Conservation (phyloP, 2,329 filamentous ascomycete species). For the Colletotrichum cereale region DNA sequence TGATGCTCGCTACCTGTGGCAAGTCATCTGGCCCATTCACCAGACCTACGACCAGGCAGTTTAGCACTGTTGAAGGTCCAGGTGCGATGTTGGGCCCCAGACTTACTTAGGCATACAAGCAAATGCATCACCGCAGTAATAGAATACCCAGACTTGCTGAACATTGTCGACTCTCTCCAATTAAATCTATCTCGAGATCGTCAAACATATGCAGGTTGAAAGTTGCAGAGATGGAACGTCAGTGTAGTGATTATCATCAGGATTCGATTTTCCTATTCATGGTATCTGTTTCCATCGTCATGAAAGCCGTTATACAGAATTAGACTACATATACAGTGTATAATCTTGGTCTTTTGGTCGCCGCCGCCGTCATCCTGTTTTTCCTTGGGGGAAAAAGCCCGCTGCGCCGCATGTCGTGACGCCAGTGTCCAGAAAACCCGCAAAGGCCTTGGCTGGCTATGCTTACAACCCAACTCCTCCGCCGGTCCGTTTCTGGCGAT, state of each 20-base stretch:
- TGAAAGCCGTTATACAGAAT: constrained; percentile 35
- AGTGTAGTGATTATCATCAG: constrained; percentile 17
- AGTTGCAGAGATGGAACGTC: background rate
- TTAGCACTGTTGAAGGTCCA: too few relatives aligned
- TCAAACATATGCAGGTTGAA: background rate
- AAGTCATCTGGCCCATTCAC: too few relatives aligned
- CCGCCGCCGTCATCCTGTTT: background rate
- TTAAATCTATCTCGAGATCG: background rate
- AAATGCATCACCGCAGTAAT: too few relatives aligned
- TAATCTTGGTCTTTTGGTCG: constrained; percentile 21
- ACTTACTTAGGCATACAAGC: too few relatives aligned
- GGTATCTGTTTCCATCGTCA: constrained; percentile 28
- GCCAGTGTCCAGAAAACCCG: constrained; percentile 6
- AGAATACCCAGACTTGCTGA: too few relatives aligned
- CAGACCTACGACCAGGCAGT: too few relatives aligned
- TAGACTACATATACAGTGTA: constrained; percentile 40
- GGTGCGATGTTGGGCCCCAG: too few relatives aligned
- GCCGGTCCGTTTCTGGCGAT: background rate
- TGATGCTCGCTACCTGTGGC: too few relatives aligned
- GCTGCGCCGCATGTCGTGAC: constrained; percentile 2
- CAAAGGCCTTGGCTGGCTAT: constrained; percentile 13
- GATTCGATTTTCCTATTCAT: constrained; percentile 32
- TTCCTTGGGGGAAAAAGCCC: background rate
- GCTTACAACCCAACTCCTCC: constrained; percentile 14
- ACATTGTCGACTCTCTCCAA: too few relatives aligned